Conservation (phyloP, 257 asterid genomes). For the Haberlea rhodopensis region DNA sequence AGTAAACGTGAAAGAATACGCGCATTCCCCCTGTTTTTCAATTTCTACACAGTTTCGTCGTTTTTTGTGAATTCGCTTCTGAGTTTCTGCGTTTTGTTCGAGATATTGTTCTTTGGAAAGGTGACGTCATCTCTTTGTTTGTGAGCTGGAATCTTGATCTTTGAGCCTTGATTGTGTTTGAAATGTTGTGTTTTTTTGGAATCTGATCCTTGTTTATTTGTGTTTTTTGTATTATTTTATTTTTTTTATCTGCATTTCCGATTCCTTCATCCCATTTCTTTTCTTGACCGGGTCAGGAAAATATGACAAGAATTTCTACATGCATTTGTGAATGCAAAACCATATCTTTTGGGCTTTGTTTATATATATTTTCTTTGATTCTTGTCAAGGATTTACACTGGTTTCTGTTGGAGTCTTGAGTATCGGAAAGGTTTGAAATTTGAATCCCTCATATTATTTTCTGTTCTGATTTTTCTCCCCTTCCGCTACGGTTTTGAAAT, state of each 20-base stretch:
- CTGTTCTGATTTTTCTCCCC: background rate
- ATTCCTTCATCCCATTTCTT: conserved; percentile 11
- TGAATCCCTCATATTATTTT: background rate
- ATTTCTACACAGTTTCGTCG: conserved; percentile 4
- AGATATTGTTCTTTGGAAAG: conserved; percentile 23
- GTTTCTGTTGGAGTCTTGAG: too few relatives aligned
- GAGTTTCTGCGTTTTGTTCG: conserved; percentile 24
- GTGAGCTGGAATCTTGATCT: conserved; percentile 31
- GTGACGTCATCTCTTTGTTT: conserved; percentile 36
- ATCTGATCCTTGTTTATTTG: conserved; percentile 21
- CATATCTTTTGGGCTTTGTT: background rate
- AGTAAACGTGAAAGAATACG: background rate
- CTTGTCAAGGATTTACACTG: too few relatives aligned
- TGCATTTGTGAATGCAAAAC: conserved; percentile 17
- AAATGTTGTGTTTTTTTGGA: conserved; percentile 27
- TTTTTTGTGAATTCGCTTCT: too few relatives aligned
- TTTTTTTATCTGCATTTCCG: conserved; percentile 35
- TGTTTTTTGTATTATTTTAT: conserved; percentile 1
- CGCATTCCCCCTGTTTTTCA: background rate
- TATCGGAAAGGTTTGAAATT: background rate
- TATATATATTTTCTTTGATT: too few relatives aligned
- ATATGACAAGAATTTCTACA: background rate
- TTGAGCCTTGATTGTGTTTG: conserved; percentile 37
- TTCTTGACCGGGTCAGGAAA: background rate
- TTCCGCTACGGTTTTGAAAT: background rate